Base-by-base conservation (phyloP, 2,329 filamentous ascomycete genomes). In the Diaporthe humulicola region DNA sequence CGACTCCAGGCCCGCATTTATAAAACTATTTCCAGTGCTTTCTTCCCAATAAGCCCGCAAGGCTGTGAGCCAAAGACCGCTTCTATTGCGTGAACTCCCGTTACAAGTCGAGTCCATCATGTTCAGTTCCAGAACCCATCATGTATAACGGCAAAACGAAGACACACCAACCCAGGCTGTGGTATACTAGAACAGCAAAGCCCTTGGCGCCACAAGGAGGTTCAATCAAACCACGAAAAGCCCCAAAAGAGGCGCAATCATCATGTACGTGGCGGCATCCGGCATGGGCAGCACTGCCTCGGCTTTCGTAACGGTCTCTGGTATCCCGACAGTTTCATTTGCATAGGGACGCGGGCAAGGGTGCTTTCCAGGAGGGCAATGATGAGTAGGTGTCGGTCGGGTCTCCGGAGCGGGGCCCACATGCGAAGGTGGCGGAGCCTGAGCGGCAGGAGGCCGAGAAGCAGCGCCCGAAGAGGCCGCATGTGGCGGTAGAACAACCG, bases 251-350 rank as follows among this genome's bases (percentile, higher is more conserved):
- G 25, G 25, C 30, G 57, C 57, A 12, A 64, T 28, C 14, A 64
- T 30, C 57, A 72, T 50, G 45, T 30, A 36, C 45, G 33, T 22
- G 36, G 17, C 14, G 19, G 45, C 12, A 25, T 2, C 45, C 28
- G 45, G 57, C 33, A 25, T 17, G 12, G 17, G 8, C 8, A 54
- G n/a, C 22, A 4, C 25, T 7, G 57, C 36, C n/a, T 14, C 70
- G 19, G 57, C 70, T 9, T 28, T 61, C 14, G 45, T 42, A 12
- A 74, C 69, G 25, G 38, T 58, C 6, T 15, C 50, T 38, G 67
- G 73, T 19, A 8, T 40, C 52, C 30, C 17, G 33, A 38, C 42
- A 15, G 28, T 61, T 25, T 25, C 66, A n/a, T 66, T 74, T 14
- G 42, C 36, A 25, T 60, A 38, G 19, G 4, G 56, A 38, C 54